Base-by-base conservation (phyloP, 2,329 filamentous ascomycete species). In the Coniochaeta hoffmannii region DNA sequence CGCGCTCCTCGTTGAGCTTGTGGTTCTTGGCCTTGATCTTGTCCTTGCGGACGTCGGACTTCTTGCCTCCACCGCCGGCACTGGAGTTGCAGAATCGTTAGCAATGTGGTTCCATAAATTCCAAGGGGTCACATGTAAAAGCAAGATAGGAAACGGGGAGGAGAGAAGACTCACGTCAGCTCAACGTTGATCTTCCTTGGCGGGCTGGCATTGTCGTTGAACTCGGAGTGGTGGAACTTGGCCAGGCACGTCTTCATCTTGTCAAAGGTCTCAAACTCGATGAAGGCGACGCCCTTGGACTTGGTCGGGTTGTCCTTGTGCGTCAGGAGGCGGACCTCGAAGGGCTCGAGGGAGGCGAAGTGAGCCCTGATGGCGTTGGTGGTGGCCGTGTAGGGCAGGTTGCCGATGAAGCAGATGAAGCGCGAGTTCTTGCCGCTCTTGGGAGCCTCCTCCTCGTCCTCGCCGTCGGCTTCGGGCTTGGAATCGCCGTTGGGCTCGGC, bases 181-280 rank as follows among this genome's bases (percentile, higher is more conserved):
- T 97, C 93, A 26, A 97, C 89, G 68, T 96, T 97, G 65, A 97
- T 95, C 72, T 86, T 88, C 63, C 93, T 79, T 53, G 85, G 74
- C 15, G 75, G 68, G 41, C 73, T 76, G 15, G 71, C 59, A 60
- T 76, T 74, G 71, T 85, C 76, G 68, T 77, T 71, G 68, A 97
- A 95, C 60, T 80, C 79, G 57, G 84, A 88, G 73, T 97, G 92
- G 73, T 97, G 92, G 73, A 93, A 93, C 60, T 90, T 84, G 71
- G 92, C 89, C 58, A 97, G 78, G 67, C 90, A 96, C 31, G 90
- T 94, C 77, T 95, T 89, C 90, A 96, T 95, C 67, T 88, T 84
- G 71, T 92, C 88, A 73, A 86, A 95, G 62, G 85, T 81, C 60
- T 85, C 85, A 68, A 97, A 97, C 71, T 97, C 93, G 63, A 97